Base-by-base conservation (phyloP, 2,329 filamentous ascomycete genomes). In the Setomelanomma holmii region DNA sequence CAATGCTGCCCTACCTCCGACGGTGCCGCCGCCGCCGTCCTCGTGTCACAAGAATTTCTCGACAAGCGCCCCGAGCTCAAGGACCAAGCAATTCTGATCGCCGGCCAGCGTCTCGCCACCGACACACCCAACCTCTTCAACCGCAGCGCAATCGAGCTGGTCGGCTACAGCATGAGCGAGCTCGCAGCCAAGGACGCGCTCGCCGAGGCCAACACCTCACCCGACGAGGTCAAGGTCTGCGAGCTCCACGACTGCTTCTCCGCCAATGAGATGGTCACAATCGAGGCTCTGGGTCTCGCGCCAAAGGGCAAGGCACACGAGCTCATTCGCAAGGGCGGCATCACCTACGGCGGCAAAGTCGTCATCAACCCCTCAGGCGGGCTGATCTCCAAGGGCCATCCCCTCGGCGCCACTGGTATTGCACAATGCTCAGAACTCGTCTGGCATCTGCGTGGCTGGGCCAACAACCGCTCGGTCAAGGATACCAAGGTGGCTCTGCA, bases 161-260 rank as follows among this genome's bases (percentile, higher is more conserved):
- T 97, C 79, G 95, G 93, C 27, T 93, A 88, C 73, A 86, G 88
- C 57, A 98, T 97, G 93, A 87, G 86, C 14, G 82, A 86, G 69
- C 78, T 82, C 50, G 93, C 93, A 0, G 87, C 86, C 6, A 76
- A 81, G 54, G 79, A 80, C 0, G 93, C 93, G n/a, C 80, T 90
- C 56, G 80, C 78, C 24, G 89, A 98, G 77, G 91, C 92, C 0
- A 84, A 85, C 19, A 82, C 86, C 2, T 78, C 78, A 4, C 79
- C 89, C 0, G 76, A 79, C 27, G 89, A 96, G 60, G 83, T 93
- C 58, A 86, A 89, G 68, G 89, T 98, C 14, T 92, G 91, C 69
- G 93, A 98, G 79, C 81, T 98, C 55, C 95, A 98, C 77, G 95
- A 98, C 79, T 98, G 95, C 80, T 98, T 98, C 83, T 92, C 88